A percentile compares a stretch with the other conserved stretches of the same genome.
Conservation (phyloP, 177 flowering plant genomes). For the Vitis hybrid region DNA sequence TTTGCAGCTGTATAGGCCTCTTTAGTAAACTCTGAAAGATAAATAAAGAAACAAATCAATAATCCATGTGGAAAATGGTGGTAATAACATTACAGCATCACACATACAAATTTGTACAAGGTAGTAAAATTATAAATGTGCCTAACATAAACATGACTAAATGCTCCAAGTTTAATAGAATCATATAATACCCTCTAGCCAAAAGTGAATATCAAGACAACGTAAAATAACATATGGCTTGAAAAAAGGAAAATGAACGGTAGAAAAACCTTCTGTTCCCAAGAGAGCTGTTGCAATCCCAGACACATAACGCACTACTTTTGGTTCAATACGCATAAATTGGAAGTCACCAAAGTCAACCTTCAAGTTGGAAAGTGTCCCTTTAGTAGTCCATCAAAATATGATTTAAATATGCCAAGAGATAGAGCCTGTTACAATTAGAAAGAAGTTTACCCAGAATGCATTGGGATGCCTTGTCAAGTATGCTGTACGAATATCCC, state of each 20-base stretch:
- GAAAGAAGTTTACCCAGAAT: slow-evolving; percentile 67
- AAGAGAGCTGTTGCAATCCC: slow-evolving; percentile 91
- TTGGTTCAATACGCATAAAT: slow-evolving; percentile 86
- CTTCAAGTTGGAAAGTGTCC: slow-evolving; percentile 32
- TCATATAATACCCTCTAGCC: no score
- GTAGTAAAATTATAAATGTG: background rate
- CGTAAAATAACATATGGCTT: background rate
- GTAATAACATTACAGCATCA: background rate
- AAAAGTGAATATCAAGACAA: no score
- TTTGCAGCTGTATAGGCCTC: slow-evolving; percentile 66
- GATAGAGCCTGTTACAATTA: background rate
- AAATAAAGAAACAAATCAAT: background rate
- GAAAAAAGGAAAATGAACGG: background rate
- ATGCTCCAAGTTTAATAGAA: no score
- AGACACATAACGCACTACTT: slow-evolving; percentile 80
- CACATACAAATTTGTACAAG: background rate
- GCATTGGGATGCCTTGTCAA: slow-evolving; percentile 86
- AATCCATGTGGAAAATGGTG: background rate
- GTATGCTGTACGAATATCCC: slow-evolving; percentile 61
- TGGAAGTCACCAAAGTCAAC: slow-evolving; percentile 98
- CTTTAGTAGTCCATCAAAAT: slow-evolving; percentile 11
- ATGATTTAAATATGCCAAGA: background rate
- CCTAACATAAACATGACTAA: background rate
- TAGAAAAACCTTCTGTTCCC: slow-evolving; percentile 86
- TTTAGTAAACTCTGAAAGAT: slow-evolving; percentile 54